phyloP scores from a whole-genome alignment of 257 asterid species.

The Solanum paucissectum region DNA sequence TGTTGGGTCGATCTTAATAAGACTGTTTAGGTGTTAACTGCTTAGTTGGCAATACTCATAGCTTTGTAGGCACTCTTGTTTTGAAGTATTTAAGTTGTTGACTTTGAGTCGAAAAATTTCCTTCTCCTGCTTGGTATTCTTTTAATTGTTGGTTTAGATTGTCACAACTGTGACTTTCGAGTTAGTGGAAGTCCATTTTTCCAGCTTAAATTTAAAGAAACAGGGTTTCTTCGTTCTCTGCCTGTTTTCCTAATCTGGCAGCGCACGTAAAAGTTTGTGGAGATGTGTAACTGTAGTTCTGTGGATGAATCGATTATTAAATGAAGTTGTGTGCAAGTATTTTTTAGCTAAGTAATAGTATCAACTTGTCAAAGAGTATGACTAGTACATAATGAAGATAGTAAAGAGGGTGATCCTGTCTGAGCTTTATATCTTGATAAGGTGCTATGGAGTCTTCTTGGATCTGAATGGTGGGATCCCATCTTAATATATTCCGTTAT shows the following conservation, averaged over 20 bases:
- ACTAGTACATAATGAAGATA: background rate
- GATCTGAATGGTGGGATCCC: background rate
- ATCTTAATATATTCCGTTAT: background rate
- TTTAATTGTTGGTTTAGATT: background rate
- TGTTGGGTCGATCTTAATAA: conserved; percentile 5
- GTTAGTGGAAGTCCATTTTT: background rate
- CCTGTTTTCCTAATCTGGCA: background rate
- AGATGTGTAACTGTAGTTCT: background rate
- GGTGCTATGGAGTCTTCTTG: background rate
- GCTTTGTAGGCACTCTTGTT: background rate
- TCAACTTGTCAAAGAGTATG: background rate
- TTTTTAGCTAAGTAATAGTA: background rate
- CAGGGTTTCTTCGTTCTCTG: background rate
- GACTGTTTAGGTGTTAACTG: background rate
- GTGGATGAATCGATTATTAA: background rate
- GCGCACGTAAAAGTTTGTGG: background rate
- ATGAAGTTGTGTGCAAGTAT: background rate
- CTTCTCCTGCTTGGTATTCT: background rate
- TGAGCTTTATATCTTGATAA: background rate
- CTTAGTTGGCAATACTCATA: background rate
- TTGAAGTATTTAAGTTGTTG: background rate
- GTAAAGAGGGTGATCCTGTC: background rate
- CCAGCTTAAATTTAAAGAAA: background rate
- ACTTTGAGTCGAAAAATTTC: background rate
- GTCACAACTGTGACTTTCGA: background rate